phyloP scores from a whole-genome alignment of 371 early-diverging fungal species.

The Mucor mucedo region DNA sequence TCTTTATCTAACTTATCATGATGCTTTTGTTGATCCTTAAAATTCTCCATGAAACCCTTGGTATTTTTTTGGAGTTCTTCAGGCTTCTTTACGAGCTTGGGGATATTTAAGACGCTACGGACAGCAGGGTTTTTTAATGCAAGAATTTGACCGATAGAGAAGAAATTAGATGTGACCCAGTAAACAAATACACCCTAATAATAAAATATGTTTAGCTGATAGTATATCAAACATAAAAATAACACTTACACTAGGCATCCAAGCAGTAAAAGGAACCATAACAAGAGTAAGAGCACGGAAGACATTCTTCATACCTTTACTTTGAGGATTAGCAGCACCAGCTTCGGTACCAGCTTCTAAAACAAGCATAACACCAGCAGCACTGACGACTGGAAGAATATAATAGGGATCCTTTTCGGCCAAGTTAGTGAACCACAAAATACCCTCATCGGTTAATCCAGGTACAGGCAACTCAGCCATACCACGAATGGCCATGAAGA shows the following conservation, averaged over 20 bases:
- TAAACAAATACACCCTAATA: constrained; percentile 81
- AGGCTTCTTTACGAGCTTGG: constrained; percentile 55
- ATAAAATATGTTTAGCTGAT: background rate
- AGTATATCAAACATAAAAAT: background rate
- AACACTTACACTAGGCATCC: constrained; percentile 76
- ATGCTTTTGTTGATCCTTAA: constrained; percentile 45
- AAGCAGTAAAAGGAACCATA: constrained; percentile 71
- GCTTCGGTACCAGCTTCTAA: constrained; percentile 77
- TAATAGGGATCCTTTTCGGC: constrained; percentile 82
- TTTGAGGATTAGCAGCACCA: constrained; percentile 52
- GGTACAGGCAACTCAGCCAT: constrained; percentile 89
- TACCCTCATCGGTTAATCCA: constrained; percentile 78
- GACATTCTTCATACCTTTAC: constrained; percentile 66
- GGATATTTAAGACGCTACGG: constrained; percentile 62
- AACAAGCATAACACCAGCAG: constrained; percentile 72
- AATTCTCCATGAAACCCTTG: constrained; percentile 55
- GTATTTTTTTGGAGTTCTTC: constrained; percentile 51
- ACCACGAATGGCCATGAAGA: constrained; percentile 84
- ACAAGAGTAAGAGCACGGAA: constrained; percentile 70
- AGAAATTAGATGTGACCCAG: constrained; percentile 80
- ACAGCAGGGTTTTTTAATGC: constrained; percentile 65
- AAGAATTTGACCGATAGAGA: constrained; percentile 74
- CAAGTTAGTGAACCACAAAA: constrained; percentile 86
- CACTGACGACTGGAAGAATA: constrained; percentile 80
- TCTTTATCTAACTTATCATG: constrained; percentile 52